Evolutionary conservation across 345 rosid genomes (phyloP), one percentile per base, ranked within the genome.

Genomic region (Gossypium australe): DNA sequence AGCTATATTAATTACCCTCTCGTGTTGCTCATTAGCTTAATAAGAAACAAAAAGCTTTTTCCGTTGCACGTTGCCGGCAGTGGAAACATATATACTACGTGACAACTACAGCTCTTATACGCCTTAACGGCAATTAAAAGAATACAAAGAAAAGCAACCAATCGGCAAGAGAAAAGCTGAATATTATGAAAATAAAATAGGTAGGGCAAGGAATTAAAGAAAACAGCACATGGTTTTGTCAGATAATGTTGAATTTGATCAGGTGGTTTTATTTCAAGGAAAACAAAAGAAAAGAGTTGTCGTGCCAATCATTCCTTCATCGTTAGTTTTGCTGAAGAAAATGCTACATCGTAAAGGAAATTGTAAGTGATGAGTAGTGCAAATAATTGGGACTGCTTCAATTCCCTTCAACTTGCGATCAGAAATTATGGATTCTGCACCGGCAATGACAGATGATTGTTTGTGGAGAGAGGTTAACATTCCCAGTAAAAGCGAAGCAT

Each of bases 381-480:
- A 25, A 59, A 67, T 75, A 25, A 75, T 82, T 76, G 73, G 62
- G 44, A 14, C 7, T 63, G 67, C 22, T 61, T 29, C 61, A 22
- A 2, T 68, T 62, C 20, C 48, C 69, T 53, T 53, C 79, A 66
- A 53, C 59, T 48, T 57, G 56, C 25, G 27, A 63, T 70, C 52
- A n/a, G 51, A 51, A 34, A 57, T 60, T 11, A 44, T 12, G 76
- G 47, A 73, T 71, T 76, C 75, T 34, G 41, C 82, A 76, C 72
- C 45, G 78, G 17, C 82, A 78, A 49, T 71, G 84, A 78, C 82
- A 78, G 74, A 82, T 34, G 41, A 41, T 34, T 34, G 7, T 34
- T 34, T 34, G 7, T 34, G 41, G 41, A 5, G 41, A 34, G 7
- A 1, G 7, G 41, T 5, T 34, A 5, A 1, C 41, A 34, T 34